A percentile compares a stretch with the other conserved stretches of the same genome.
Evolutionary conservation across 1,139 yeast species (phyloP).

Genomic region (Citeromyces hawaiiensis): DNA sequence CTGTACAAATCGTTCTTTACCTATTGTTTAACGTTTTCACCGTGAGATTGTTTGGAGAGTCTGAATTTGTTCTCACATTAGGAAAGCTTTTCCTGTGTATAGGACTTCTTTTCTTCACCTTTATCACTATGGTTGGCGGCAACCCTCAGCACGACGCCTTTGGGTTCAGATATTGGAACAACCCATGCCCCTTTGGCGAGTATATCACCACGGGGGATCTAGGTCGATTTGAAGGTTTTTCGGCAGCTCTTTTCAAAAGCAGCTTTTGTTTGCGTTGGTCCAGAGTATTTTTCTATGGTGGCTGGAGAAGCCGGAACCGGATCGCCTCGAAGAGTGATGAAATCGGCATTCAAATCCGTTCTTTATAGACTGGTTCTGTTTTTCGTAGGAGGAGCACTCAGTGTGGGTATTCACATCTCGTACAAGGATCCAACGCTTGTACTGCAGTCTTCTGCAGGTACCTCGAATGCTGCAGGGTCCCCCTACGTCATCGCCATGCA

Average conservation of each 20-base stretch:
- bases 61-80: conserved; percentile 31
- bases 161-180: conserved; percentile 28
- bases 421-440: conserved; percentile 9
- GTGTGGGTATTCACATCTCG: conserved; percentile 11
- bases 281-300: conserved; percentile 40
- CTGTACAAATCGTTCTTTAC: conserved; percentile 30
- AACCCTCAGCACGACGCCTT: conserved; percentile 27
- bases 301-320: conserved; percentile 31
- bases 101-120: conserved; percentile 34
- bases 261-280: conserved; percentile 36
- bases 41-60: conserved; percentile 37
- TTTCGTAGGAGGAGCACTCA: conserved; percentile 17
- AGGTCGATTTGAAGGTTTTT: conserved; percentile 39
- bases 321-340: conserved; percentile 29
- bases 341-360: conserved; percentile 31
- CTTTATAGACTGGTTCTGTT: conserved; percentile 29
- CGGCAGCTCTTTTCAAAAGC: conserved; percentile 29
- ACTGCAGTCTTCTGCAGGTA: too few species aligned
- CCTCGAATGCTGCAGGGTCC: too few species aligned
- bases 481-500: conserved; percentile 12
- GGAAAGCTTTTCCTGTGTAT: conserved; percentile 34
- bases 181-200: conserved; percentile 20
- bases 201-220: conserved; percentile 25
- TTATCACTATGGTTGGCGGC: too few species aligned
- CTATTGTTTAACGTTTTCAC: conserved; percentile 34